A percentile compares a stretch with the other conserved stretches of the same genome.
phyloP scores from a whole-genome alignment of 2,329 filamentous ascomycete species.

The Cladosporium sp. region DNA sequence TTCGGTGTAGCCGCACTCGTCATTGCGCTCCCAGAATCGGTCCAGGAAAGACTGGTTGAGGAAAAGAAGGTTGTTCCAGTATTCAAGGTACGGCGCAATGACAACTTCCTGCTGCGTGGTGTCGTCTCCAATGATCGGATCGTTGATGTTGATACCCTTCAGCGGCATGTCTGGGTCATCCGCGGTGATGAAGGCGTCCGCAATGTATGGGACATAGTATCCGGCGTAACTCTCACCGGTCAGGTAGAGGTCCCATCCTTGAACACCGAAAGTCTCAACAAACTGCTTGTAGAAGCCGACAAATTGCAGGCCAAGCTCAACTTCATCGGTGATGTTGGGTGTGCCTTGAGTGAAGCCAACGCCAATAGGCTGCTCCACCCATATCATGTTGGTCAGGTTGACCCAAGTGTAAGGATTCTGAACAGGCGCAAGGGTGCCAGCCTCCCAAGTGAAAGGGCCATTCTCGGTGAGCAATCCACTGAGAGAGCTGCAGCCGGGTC shows the following conservation, averaged over 20 bases:
- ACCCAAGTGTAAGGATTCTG: slow-evolving; percentile 45
- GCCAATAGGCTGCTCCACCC: slow-evolving; percentile 52
- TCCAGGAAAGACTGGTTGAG: slow-evolving; percentile 38
- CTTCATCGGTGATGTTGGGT: slow-evolving; percentile 44
- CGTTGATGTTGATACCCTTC: slow-evolving; percentile 46
- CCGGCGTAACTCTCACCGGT: slow-evolving; percentile 64
- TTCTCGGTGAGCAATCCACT: slow-evolving; percentile 19
- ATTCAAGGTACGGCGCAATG: slow-evolving; percentile 34
- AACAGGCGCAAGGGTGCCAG: slow-evolving; percentile 35
- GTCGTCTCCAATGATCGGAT: slow-evolving; percentile 43
- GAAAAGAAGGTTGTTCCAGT: slow-evolving; percentile 37
- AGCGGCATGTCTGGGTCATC: slow-evolving; percentile 48
- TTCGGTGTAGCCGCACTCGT: slow-evolving; percentile 30
- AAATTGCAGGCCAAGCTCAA: slow-evolving; percentile 44
- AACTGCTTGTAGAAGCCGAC: slow-evolving; percentile 52
- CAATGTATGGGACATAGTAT: slow-evolving; percentile 54
- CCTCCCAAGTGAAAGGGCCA: slow-evolving; percentile 39
- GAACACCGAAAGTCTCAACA: slow-evolving; percentile 50
- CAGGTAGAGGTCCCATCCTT: slow-evolving; percentile 59
- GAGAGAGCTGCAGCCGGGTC: slow-evolving; percentile 20
- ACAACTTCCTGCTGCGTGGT: slow-evolving; percentile 34
- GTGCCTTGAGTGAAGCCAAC: slow-evolving; percentile 40
- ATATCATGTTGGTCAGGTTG: slow-evolving; percentile 69
- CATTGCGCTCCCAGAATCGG: slow-evolving; percentile 28
- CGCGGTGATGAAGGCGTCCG: slow-evolving; percentile 48